A percentile compares a stretch with the other conserved stretches of the same genome.
Conservation (phyloP, 169 alveolate species). For the Sarcocystis neurona region DNA sequence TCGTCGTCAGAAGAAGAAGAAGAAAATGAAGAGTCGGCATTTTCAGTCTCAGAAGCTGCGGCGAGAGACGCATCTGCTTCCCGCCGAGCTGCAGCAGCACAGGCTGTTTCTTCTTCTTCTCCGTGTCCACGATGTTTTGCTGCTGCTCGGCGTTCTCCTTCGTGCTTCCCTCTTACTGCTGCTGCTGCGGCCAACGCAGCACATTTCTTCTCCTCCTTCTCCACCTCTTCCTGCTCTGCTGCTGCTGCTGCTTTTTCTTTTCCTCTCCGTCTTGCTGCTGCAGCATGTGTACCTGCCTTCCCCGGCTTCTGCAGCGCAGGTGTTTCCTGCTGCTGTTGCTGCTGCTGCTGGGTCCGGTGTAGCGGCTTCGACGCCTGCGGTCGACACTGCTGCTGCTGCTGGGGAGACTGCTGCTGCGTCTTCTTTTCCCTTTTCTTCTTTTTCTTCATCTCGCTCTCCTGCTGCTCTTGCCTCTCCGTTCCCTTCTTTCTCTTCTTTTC, state of each 20-base stretch:
- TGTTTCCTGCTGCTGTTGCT: too few species aligned
- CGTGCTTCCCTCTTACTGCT: background rate
- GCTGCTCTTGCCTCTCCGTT: background rate
- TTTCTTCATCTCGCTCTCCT: background rate
- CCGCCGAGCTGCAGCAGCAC: background rate
- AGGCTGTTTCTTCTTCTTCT: background rate
- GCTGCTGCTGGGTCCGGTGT: too few species aligned
- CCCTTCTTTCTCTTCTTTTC: background rate
- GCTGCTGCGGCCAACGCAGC: too few species aligned
- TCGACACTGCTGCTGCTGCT: too few species aligned
- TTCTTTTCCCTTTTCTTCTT: background rate
- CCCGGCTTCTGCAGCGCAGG: too few species aligned
- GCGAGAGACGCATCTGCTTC: background rate
- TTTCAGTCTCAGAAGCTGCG: background rate
- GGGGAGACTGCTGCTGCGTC: background rate
- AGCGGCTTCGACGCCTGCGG: too few species aligned
- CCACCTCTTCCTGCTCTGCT: background rate
- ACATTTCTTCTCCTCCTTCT: background rate
- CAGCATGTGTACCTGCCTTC: too few species aligned
- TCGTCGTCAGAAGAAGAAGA: slow-evolving; percentile 1
- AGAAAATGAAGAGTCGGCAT: background rate
- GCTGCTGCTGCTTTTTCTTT: background rate
- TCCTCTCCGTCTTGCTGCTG: background rate
- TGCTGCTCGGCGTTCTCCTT: too few species aligned
- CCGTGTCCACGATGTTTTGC: background rate